phyloP scores from a whole-genome alignment of 805 yeast genomes.

The Barnettozyma sucrosica region DNA sequence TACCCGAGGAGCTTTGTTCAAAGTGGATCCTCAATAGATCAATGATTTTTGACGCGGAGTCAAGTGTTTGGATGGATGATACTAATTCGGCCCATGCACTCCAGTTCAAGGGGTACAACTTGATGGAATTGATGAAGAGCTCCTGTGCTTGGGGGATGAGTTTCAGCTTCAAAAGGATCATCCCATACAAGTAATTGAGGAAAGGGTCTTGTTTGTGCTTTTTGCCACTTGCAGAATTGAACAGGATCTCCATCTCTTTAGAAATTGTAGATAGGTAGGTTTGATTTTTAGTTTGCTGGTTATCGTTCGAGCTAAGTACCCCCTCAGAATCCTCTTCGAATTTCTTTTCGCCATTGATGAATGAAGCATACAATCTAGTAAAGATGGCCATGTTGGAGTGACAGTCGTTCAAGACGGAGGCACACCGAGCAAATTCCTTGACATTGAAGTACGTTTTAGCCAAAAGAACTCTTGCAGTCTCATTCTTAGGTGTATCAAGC shows the following conservation, averaged over 20 bases:
- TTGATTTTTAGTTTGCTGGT: slow-evolving; percentile 25
- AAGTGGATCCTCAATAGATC: slow-evolving; percentile 16
- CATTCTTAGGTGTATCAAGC: slow-evolving; percentile 18
- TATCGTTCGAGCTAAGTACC: slow-evolving; percentile 40
- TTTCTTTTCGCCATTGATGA: slow-evolving; percentile 72
- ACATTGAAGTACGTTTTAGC: slow-evolving; percentile 75
- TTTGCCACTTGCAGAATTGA: not conserved
- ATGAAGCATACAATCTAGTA: slow-evolving; percentile 60
- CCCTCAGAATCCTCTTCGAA: slow-evolving; percentile 69
- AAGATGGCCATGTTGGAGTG: slow-evolving; percentile 49
- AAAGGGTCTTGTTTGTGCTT: slow-evolving; percentile 44
- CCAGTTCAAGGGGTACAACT: slow-evolving; percentile 83
- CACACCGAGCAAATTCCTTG: slow-evolving; percentile 80
- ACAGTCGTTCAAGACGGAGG: slow-evolving; percentile 48
- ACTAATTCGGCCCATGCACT: slow-evolving; percentile 83
- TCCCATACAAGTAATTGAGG: slow-evolving; percentile 66
- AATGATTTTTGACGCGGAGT: slow-evolving; percentile 42
- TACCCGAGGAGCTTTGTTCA: slow-evolving; percentile 14
- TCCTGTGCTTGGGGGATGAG: slow-evolving; percentile 56
- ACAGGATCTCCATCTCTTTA: slow-evolving; percentile 37
- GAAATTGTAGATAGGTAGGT: slow-evolving; percentile 29
- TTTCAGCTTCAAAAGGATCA: slow-evolving; percentile 57
- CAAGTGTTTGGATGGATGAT: slow-evolving; percentile 52
- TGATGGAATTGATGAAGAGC: slow-evolving; percentile 53
- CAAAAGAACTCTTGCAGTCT: slow-evolving; percentile 43